These are phyloP conservation scores for Colletotrichum incanum DNA, from an alignment of 2,329 filamentous ascomycete species.

Conservation along the genomic window DNA sequence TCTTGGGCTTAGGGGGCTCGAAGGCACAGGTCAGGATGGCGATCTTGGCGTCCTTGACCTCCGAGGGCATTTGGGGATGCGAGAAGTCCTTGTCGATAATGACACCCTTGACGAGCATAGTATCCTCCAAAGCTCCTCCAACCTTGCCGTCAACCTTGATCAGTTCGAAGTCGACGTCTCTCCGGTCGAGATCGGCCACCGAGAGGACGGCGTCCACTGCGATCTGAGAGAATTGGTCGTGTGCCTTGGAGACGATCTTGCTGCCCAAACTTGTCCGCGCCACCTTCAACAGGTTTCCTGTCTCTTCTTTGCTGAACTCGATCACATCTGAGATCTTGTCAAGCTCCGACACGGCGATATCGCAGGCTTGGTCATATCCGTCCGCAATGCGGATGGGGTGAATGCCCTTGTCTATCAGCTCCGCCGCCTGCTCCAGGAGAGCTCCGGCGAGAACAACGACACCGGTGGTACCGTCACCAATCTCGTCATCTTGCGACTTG, in stretches of 20 bases:
- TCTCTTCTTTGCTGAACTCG: slow-evolving; percentile 85
- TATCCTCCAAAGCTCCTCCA: slow-evolving; percentile 92
- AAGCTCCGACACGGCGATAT: slow-evolving; percentile 93
- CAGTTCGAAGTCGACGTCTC: slow-evolving; percentile 98
- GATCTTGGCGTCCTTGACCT: slow-evolving; percentile 95
- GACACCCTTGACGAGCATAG: slow-evolving; percentile 95
- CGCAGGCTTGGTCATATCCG: slow-evolving; percentile 97
- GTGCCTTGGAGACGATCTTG: slow-evolving; percentile 99
- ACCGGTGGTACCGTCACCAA: slow-evolving; percentile 97
- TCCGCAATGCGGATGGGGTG: slow-evolving; percentile 99
- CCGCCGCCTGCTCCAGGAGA: slow-evolving; percentile 94
- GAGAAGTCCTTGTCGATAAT: slow-evolving; percentile 99
- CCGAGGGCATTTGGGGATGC: slow-evolving; percentile 97
- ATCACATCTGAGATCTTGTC: slow-evolving; percentile 95
- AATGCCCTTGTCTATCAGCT: slow-evolving; percentile 99
- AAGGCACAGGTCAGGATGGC: slow-evolving; percentile 98
- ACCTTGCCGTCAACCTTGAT: slow-evolving; percentile 99
- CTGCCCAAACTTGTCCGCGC: slow-evolving; percentile 96
- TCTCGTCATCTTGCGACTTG: slow-evolving; percentile 99
- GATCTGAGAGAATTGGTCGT: slow-evolving; percentile 98
- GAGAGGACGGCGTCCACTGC: slow-evolving; percentile 97
- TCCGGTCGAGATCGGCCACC: slow-evolving; percentile 94
- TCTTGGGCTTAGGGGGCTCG: slow-evolving; percentile 99
- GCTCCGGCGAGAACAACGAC: slow-evolving; percentile 97
- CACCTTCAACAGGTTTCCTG: slow-evolving; percentile 90